These are phyloP conservation scores for Betula pendula DNA, from an alignment of 306 rosid genomes.

Conservation along the genomic window DNA sequence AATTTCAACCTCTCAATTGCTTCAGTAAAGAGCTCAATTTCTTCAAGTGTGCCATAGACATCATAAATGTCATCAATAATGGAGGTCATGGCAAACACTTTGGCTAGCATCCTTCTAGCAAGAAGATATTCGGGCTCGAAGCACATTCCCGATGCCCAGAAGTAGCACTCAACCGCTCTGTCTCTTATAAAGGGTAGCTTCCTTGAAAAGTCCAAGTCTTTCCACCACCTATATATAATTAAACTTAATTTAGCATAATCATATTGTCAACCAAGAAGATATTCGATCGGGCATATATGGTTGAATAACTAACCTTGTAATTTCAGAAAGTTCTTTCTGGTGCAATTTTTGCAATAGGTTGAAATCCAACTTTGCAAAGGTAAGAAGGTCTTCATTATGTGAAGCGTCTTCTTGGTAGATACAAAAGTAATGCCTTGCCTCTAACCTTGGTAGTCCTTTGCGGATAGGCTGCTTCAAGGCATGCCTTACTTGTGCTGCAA, in stretches of 20 bases:
- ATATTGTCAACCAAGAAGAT: too few relatives aligned
- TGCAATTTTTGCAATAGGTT: conserved; percentile 39
- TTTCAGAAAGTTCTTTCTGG: too few relatives aligned
- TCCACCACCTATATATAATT: conserved; percentile 69
- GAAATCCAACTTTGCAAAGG: conserved; percentile 36
- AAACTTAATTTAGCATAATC: not conserved
- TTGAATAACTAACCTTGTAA: not conserved
- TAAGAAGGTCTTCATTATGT: not conserved
- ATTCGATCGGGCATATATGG: too few relatives aligned
- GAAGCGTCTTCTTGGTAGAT: conserved; percentile 16
- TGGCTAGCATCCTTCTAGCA: conserved; percentile 31
- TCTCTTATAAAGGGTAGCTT: conserved; percentile 42
- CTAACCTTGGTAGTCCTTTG: conserved; percentile 9
- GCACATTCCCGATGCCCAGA: conserved; percentile 39
- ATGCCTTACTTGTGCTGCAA: not conserved
- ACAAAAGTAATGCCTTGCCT: conserved; percentile 14
- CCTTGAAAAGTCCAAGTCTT: conserved; percentile 25
- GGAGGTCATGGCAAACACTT: conserved; percentile 12
- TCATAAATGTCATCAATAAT: conserved; percentile 54
- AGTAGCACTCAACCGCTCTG: conserved; percentile 50
- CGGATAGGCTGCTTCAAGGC: conserved; percentile 20
- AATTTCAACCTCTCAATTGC: conserved; percentile 45
- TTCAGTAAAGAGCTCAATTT: conserved; percentile 37
- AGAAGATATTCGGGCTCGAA: conserved; percentile 32
- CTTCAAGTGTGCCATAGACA: conserved; percentile 51